Conservation (phyloP, 1,139 yeast genomes). For the Saccharomyces pastorianus region DNA sequence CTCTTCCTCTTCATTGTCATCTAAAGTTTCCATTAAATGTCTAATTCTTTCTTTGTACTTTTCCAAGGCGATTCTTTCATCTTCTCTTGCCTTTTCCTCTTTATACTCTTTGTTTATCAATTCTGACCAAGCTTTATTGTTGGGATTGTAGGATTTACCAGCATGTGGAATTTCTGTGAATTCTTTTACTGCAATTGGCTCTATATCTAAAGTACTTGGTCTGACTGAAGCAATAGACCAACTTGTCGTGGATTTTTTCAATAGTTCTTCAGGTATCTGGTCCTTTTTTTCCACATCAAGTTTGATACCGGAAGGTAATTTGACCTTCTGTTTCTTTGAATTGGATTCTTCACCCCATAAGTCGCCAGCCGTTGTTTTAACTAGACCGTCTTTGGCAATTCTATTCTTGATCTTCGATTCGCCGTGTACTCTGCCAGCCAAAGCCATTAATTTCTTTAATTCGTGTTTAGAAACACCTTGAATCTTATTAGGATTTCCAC, state of each 20-base stretch:
- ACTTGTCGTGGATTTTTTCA: constrained; percentile 38
- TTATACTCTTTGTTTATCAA: constrained; percentile 60
- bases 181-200: constrained; percentile 46
- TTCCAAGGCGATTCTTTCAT: constrained; percentile 50
- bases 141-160: constrained; percentile 91
- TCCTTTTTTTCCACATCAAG: constrained; percentile 19
- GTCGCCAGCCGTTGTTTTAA: constrained; percentile 47
- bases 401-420: constrained; percentile 46
- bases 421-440: constrained; percentile 67
- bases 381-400: constrained; percentile 55
- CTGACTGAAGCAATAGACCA: constrained; percentile 46
- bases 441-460: constrained; percentile 58
- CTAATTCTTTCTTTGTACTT: constrained; percentile 57
- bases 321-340: constrained; percentile 13
- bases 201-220: constrained; percentile 50
- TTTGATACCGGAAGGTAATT: constrained; percentile 27
- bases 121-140: constrained; percentile 72
- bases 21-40: constrained; percentile 52
- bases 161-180: constrained; percentile 56
- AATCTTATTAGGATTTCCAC: constrained; percentile 38
- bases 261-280: constrained; percentile 35
- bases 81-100: constrained; percentile 60
- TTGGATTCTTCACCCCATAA: constrained; percentile 50
- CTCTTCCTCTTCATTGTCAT: constrained; percentile 46
- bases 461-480: constrained; percentile 66